Evolutionary conservation across 2,329 filamentous ascomycete species (phyloP).

Genomic region (Fusarium beomiforme): DNA sequence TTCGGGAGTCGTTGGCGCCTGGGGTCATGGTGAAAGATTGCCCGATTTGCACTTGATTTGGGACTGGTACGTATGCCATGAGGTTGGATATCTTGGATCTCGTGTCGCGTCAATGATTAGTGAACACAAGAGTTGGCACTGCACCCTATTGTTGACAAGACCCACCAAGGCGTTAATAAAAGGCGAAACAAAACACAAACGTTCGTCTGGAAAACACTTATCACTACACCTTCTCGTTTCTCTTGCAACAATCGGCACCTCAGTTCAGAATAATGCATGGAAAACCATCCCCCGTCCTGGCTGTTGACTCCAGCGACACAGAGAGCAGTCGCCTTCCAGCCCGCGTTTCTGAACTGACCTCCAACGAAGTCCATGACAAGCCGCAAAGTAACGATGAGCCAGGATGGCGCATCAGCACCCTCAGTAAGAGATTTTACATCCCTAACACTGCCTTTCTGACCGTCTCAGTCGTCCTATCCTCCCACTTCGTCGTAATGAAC

Average conservation of each 20-base stretch:
- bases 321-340: rapidly evolving
- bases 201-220: not conserved
- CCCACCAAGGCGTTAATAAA: not conserved
- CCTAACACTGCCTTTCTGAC: rapidly evolving
- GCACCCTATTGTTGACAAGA: not conserved
- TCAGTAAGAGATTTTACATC: not conserved
- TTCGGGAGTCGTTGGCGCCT: not conserved
- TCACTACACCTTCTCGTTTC: not conserved
- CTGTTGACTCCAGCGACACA: not conserved
- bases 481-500: not conserved
- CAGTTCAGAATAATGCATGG: not conserved
- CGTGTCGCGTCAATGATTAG: not conserved
- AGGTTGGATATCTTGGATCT: not conserved
- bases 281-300: not conserved
- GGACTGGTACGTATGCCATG: not conserved
- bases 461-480: not conserved
- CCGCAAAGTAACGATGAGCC: too few species aligned
- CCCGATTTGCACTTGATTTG: not conserved
- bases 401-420: not conserved
- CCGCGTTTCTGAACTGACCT: too few species aligned
- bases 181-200: not conserved
- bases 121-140: too few species aligned
- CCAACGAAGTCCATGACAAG: too few species aligned
- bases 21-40: not conserved
- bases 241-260: rapidly evolving